These are phyloP conservation scores for Stevia rebaudiana DNA, from an alignment of 140 eudicot genomes.

Conservation along the genomic window DNA sequence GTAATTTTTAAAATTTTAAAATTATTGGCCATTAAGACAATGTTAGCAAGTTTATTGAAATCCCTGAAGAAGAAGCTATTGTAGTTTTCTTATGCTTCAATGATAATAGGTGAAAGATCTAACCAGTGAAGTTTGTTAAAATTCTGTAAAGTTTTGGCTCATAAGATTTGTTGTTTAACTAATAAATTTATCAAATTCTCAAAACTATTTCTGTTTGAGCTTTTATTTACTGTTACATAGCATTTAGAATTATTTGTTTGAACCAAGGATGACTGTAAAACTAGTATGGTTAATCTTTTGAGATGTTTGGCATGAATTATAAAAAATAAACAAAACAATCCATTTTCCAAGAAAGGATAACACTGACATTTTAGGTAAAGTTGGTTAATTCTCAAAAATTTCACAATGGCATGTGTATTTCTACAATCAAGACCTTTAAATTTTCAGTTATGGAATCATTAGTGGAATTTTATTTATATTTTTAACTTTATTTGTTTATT, in stretches of 20 bases:
- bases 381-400: not conserved
- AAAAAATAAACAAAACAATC: not conserved
- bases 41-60: not conserved
- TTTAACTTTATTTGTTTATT: slow-evolving; percentile 13
- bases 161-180: not conserved
- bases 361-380: slow-evolving; percentile 9
- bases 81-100: not conserved
- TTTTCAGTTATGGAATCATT: not conserved
- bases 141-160: not conserved
- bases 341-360: not conserved
- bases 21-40: not conserved
- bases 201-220: not conserved
- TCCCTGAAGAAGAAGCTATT: not conserved
- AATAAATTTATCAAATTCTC: not conserved
- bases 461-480: not conserved
- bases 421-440: not conserved
- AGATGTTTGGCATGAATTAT: not conserved
- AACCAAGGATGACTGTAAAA: not conserved
- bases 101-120: not conserved
- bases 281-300: not conserved
- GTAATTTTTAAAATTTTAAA: not conserved
- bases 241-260: not conserved
- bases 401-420: not conserved
- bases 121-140: not conserved
- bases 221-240: not conserved